Base-by-base conservation (phyloP, 1,284 basidiomycete genomes). In the Stereum hirsutum region DNA sequence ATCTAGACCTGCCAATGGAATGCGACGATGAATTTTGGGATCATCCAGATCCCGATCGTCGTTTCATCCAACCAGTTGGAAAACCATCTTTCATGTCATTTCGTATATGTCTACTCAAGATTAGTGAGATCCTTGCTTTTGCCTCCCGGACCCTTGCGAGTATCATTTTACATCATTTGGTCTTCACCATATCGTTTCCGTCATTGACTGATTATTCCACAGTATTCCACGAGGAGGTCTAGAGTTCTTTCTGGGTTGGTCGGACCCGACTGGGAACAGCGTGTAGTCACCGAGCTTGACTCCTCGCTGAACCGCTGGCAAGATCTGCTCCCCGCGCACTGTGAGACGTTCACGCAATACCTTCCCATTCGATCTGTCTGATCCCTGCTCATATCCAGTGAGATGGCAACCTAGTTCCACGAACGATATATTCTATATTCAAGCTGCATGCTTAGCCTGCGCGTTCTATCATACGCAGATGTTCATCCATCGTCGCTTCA, bases 1-100 rank as follows among this genome's bases (percentile, higher is more conserved):
- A 92, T 53, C 63, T 87, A 4, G 81, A 87, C 10, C 40, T 83
- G 39, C 88, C 88, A 0, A 63, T 87, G 8, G 86, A 89, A 54
- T 81, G 93, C 6, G 85, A 92, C 49, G 91, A 94, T 54, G 86
- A 90, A 52, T 89, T 80, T 54, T 91, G 86, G 88, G 74, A 76
- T 52, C 56, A 64, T 43, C 64, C 69, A 2, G 66, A 73, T 46
- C 66, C 71, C 4, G 56, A 67, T 15, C 45, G 59, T 37, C 64
- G 65, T 14, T 85, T 83, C 57, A 66, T 64, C 43, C 88, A 90
- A 52, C 89, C 88, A 0, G 54, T 61, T 5, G 75, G 66, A 6
- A 69, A 75, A 47, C 79, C 82, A n/a, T 74, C 78, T 25, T 61
- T 60, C 17, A 62, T 88, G 17, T 60, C 77, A 1, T 74, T 68